These are phyloP conservation scores for Penicillium pancosmium DNA, from an alignment of 495 filamentous ascomycete species.

Conservation along the genomic window DNA sequence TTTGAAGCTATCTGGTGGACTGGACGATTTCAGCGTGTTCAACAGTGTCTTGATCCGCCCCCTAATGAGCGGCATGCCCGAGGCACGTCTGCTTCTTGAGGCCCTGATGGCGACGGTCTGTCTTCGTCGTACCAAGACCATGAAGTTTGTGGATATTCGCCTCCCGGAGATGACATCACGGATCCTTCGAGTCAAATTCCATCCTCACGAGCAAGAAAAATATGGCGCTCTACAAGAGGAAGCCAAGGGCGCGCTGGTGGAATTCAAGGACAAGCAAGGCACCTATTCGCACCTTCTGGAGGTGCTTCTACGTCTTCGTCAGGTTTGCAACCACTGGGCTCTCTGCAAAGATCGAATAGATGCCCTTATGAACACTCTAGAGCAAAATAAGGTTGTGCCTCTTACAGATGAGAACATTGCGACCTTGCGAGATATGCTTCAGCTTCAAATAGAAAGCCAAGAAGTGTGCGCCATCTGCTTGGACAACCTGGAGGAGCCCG, in stretches of 20 bases:
- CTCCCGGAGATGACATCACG: conserved; percentile 80
- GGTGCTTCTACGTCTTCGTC: conserved; percentile 80
- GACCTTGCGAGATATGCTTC: conserved; percentile 75
- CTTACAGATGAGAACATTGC: conserved; percentile 73
- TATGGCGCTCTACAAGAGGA: conserved; percentile 79
- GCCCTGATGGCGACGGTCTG: conserved; percentile 81
- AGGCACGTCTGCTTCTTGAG: conserved; percentile 68
- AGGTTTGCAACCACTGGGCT: conserved; percentile 88
- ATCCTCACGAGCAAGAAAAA: conserved; percentile 73
- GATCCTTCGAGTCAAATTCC: conserved; percentile 76
- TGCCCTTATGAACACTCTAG: conserved; percentile 68
- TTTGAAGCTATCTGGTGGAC: conserved; percentile 73
- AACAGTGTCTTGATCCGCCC: conserved; percentile 73
- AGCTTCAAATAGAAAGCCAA: conserved; percentile 76
- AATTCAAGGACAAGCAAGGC: conserved; percentile 55
- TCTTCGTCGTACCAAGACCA: conserved; percentile 82
- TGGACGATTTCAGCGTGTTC: conserved; percentile 76
- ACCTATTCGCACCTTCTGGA: conserved; percentile 74
- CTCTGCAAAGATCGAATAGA: conserved; percentile 73
- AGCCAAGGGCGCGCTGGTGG: conserved; percentile 70
- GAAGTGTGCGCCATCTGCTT: conserved; percentile 87
- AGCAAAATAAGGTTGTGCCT: conserved; percentile 64
- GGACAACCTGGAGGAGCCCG: conserved; percentile 70
- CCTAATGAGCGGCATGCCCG: conserved; percentile 58
- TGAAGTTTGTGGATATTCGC: conserved; percentile 84